Conservation (phyloP, 2,329 filamentous ascomycete species). For the Neocatenulostroma microsporum region DNA sequence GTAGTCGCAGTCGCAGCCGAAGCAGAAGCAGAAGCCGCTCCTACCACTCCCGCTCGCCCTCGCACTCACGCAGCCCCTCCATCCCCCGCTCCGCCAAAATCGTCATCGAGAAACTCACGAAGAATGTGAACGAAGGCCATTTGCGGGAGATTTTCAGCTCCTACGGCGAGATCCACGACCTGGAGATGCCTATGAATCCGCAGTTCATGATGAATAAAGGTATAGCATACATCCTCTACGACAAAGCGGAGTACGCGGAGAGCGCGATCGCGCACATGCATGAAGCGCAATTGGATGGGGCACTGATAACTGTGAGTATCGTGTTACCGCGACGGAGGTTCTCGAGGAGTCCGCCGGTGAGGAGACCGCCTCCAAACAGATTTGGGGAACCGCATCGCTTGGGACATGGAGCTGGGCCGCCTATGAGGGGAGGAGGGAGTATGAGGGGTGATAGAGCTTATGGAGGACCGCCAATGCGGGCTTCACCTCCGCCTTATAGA, state of each 20-base stretch:
- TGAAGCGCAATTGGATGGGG: conserved; percentile 79
- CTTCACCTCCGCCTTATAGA: conserved; percentile 17
- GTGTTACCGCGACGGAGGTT: conserved; percentile 78
- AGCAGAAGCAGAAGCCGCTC: conserved; percentile 22
- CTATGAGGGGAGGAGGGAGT: conserved; percentile 25
- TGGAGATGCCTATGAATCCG: conserved; percentile 85
- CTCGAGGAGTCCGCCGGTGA: conserved; percentile 67
- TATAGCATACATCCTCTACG: conserved; percentile 85
- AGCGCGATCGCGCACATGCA: conserved; percentile 94
- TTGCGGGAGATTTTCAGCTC: conserved; percentile 84
- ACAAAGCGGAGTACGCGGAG: conserved; percentile 70
- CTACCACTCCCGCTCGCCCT: conserved; percentile 11
- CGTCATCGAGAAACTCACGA: conserved; percentile 90
- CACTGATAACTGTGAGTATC: conserved; percentile 76
- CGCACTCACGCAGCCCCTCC: conserved; percentile 14
- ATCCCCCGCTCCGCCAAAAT: conserved; percentile 52
- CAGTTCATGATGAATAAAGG: conserved; percentile 83
- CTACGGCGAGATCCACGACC: conserved; percentile 76
- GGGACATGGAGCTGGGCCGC: conserved; percentile 16
- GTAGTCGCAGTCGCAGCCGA: conserved; percentile 18
- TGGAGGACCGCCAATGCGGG: too few species aligned
- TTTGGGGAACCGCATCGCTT: conserved; percentile 36
- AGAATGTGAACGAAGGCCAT: conserved; percentile 85
- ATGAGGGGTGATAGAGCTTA: conserved; percentile 16
- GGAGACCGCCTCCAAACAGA: conserved; percentile 51